These are phyloP conservation scores for Seiridium cupressi DNA, from an alignment of 2,329 filamentous ascomycete species.

Conservation along the genomic window DNA sequence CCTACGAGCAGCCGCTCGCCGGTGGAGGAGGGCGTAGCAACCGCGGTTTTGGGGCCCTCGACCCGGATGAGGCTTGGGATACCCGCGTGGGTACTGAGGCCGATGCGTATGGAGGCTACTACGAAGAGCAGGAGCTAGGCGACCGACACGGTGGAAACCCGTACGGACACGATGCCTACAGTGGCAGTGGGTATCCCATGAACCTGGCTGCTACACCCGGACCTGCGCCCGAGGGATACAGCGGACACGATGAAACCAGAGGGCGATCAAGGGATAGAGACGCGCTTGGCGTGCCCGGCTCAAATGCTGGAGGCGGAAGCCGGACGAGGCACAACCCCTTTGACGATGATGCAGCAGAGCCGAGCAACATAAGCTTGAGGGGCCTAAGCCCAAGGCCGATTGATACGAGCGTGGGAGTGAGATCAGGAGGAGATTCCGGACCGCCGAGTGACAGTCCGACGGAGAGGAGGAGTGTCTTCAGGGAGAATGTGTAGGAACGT, in stretches of 20 bases:
- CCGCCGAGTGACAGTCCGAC: constrained; percentile 55
- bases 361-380: constrained; percentile 60
- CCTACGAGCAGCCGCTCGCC: constrained; percentile 61
- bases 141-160: constrained; percentile 21
- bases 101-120: constrained; percentile 64
- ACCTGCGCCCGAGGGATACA: constrained; percentile 25
- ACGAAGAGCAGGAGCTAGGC: constrained; percentile 76
- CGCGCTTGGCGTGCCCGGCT: constrained; percentile 30
- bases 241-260: constrained; percentile 29
- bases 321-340: constrained; percentile 59
- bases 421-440: constrained; percentile 32
- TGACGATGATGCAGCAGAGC: constrained; percentile 62
- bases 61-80: constrained; percentile 87
- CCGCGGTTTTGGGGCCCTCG: constrained; percentile 65
- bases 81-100: constrained; percentile 73
- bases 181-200: constrained; percentile 44
- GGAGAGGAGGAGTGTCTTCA: constrained; percentile 68
- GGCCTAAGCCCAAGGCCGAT: constrained; percentile 78
- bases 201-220: constrained; percentile 40
- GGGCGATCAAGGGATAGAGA: constrained; percentile 43
- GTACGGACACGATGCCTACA: constrained; percentile 18
- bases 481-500: constrained; percentile 58
- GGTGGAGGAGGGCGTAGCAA: constrained; percentile 39
- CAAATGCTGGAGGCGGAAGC: constrained; percentile 38
- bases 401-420: constrained; percentile 38